Base-by-base conservation (phyloP, 805 yeast species). In the Metschnikowia vanudenii region DNA sequence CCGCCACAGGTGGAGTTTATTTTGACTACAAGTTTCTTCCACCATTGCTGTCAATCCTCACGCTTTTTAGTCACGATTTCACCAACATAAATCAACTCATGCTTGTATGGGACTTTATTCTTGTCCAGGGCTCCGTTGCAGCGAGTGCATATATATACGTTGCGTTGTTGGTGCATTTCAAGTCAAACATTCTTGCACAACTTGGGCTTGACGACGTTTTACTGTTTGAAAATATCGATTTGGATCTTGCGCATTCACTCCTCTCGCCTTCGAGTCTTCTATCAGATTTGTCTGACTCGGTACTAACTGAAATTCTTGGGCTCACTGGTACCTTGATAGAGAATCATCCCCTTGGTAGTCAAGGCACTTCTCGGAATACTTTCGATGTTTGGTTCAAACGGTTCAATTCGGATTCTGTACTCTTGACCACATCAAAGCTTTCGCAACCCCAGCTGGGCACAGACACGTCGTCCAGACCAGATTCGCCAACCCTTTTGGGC, bases 51-150 rank as follows among this genome's bases (percentile, higher is more conserved):
- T 78, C 92, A 1, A 68, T 92, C 1, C 71, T 92, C 30, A 89
- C 98, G 1, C 55, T 88, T 38, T 88, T 83, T 60, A 71, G 92
- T 8, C 97, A 91, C 65, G 90, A 88, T 49, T 46, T 71, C 33
- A 79, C 70, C 37, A 70, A 74, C 29, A 65, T 76, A 39, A 67
- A 67, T 11, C 76, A 79, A 24, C 65, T 87, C 6, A 71, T 80
- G 46, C 63, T 74, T 3, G 63, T 92, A 3, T 88, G 94, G 79
- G 96, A 88, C 60, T 78, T 76, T 45, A 69, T 85, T 7, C 66
- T 90, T 32, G 72, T 84, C 16, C 67, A 79, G 38, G 74, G 74
- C 42, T 79, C 86, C 0, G 76, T 86, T 45, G 56, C 73, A 2
- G 66, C 76, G 13, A 75, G 80, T 5, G 57, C 88, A 10, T 82